Evolutionary conservation across 352 stramenopile genomes (phyloP), one percentile per base, ranked within the genome.

Genomic region (Globisporangium camurandrum): DNA sequence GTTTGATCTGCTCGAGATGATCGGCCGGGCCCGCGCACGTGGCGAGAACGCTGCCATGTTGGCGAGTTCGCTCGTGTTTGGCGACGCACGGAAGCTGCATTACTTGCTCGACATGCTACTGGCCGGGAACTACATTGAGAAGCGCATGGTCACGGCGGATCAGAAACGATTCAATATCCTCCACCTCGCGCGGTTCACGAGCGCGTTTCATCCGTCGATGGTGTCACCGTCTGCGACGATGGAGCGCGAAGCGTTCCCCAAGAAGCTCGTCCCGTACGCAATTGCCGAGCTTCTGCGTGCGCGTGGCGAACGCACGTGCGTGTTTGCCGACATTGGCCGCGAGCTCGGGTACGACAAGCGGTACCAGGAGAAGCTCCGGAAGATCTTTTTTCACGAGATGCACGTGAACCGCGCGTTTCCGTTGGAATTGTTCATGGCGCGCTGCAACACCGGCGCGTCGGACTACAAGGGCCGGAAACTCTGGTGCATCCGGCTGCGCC

Each of bases 271-370:
- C 9, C 63, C 70, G 26, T 53, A 79, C 30, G 62, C 74, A 26
- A 89, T 93, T 34, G 75, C 78, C 1, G 62, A 68, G 12, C 81
- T 89, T 51, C 61, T 93, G 38, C 60, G 61, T n/a, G 59, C 68
- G 27, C 77, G 79, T 45, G 73, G 75, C 24, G 73, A 88, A 51
- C 57, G 61, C 20, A 88, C 75, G 22, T 88, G 77, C 47, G 79
- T 93, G 27, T 86, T 93, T 60, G 77, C 82, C n/a, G 79, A 93
- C 34, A 86, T 93, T 49, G 82, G 77, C 1, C 78, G 79, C n/a
- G 79, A 90, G 34, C 60, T 93, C 28, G 79, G 76, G 7, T 86
- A 82, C 34, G 62, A 65, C 27, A 93, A 93, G 57, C 72, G 77
- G 6, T 68, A 84, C 14, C 82, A 93, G 49, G 79, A 91, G 46